Conservation (phyloP, 2,329 filamentous ascomycete species). For the Alternaria arborescens region DNA sequence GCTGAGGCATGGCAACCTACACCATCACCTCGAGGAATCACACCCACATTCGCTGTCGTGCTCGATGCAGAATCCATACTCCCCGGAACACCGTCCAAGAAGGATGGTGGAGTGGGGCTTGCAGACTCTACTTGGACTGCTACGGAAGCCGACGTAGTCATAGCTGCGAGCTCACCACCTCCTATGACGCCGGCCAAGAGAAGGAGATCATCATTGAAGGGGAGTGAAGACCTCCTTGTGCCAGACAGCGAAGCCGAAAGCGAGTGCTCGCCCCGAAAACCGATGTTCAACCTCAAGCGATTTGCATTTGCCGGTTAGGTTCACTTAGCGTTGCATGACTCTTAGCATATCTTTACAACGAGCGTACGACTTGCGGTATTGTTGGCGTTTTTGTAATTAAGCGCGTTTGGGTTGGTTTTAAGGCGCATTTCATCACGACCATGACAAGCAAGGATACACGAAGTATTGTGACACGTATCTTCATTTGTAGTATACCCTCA, state of each 20-base stretch:
- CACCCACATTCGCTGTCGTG: not conserved
- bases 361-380: slow-evolving; percentile 10
- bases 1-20: slow-evolving; percentile 18
- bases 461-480: slow-evolving; percentile 14
- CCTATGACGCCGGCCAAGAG: slow-evolving; percentile 31
- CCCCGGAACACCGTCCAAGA: slow-evolving; percentile 15
- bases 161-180: slow-evolving; percentile 42
- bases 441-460: not conserved
- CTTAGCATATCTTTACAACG: slow-evolving; percentile 15
- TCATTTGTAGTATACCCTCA: slow-evolving; percentile 24
- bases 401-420: slow-evolving; percentile 1
- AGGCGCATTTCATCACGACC: not conserved
- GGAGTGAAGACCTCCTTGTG: slow-evolving; percentile 59
- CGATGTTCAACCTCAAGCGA: slow-evolving; percentile 49
- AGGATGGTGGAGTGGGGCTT: slow-evolving; percentile 19
- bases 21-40: slow-evolving; percentile 12
- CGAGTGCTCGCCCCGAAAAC: slow-evolving; percentile 46
- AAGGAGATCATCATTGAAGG: slow-evolving; percentile 42
- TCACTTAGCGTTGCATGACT: slow-evolving; percentile 7
- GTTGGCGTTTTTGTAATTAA: slow-evolving; percentile 10
- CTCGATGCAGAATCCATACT: slow-evolving; percentile 11
- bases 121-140: slow-evolving; percentile 39
- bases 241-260: slow-evolving; percentile 56
- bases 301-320: slow-evolving; percentile 49
- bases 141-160: slow-evolving; percentile 43